A percentile compares a stretch with the other conserved stretches of the same genome.
phyloP scores from a whole-genome alignment of 352 stramenopile species.

The Globisporangium alternatum region DNA sequence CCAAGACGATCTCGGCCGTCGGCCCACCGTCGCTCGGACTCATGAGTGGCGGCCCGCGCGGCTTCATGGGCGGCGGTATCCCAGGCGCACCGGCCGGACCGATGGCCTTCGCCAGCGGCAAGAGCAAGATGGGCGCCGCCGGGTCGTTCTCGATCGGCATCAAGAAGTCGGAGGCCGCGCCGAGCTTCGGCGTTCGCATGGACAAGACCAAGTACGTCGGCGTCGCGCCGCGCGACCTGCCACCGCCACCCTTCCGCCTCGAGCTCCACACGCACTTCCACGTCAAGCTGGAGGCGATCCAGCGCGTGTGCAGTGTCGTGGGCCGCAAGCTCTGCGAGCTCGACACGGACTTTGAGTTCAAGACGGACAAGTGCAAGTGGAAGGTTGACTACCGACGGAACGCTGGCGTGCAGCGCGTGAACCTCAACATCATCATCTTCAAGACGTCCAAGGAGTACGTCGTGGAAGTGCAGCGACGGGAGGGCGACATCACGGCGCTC shows the following conservation, averaged over 20 bases:
- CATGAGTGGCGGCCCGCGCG: slow-evolving; percentile 26
- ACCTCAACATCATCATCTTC: slow-evolving; percentile 78
- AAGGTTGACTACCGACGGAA: slow-evolving; percentile 76
- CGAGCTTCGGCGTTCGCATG: slow-evolving; percentile 52
- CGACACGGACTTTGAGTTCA: slow-evolving; percentile 85
- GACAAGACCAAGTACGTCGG: slow-evolving; percentile 82
- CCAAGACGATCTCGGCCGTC: slow-evolving; percentile 27
- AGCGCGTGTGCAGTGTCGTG: slow-evolving; percentile 71
- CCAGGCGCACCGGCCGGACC: slow-evolving; percentile 36
- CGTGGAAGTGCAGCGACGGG: slow-evolving; percentile 68
- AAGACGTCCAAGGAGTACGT: slow-evolving; percentile 75
- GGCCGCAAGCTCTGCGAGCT: slow-evolving; percentile 82
- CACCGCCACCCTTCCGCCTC: slow-evolving; percentile 72
- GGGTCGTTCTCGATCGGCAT: slow-evolving; percentile 25
- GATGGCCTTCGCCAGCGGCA: slow-evolving; percentile 37
- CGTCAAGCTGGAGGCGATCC: slow-evolving; percentile 72
- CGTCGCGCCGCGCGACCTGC: slow-evolving; percentile 60
- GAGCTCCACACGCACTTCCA: slow-evolving; percentile 89
- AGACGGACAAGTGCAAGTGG: slow-evolving; percentile 87
- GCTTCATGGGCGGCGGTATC: slow-evolving; percentile 20
- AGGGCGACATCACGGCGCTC: slow-evolving; percentile 78
- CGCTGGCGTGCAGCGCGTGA: slow-evolving; percentile 51
- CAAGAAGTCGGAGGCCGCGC: slow-evolving; percentile 25
- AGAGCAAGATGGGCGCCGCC: slow-evolving; percentile 28
- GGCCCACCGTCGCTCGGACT: slow-evolving; percentile 35